Conservation (phyloP, 495 filamentous ascomycete species). For the Penicillium cosmopolitanum region DNA sequence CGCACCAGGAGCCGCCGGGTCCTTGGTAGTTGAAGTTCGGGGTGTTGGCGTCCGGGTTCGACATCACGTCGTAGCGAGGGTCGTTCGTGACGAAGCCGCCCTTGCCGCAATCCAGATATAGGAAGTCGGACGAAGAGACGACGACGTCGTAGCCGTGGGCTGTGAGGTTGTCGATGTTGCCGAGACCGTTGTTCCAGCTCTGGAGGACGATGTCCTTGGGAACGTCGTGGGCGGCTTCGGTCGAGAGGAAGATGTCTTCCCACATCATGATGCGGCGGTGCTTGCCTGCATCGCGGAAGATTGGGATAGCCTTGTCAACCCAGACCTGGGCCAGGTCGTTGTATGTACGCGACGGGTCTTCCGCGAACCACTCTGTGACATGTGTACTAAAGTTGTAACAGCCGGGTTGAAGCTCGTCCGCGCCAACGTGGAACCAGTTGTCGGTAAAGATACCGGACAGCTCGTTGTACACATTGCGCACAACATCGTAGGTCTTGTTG, state of each 20-base stretch:
- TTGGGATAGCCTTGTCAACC: constrained; percentile 57
- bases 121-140: constrained; percentile 56
- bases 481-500: constrained; percentile 56
- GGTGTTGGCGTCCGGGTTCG: constrained; percentile 46
- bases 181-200: constrained; percentile 57
- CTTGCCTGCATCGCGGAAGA: constrained; percentile 43
- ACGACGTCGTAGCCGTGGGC: constrained; percentile 56
- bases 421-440: constrained; percentile 59
- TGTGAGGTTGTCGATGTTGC: constrained; percentile 56
- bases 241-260: constrained; percentile 54
- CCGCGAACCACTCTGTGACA: constrained; percentile 50
- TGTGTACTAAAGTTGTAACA: constrained; percentile 59
- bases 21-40: constrained; percentile 58
- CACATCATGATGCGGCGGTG: constrained; percentile 59
- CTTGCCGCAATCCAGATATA: constrained; percentile 61
- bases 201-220: constrained; percentile 58
- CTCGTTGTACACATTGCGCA: constrained; percentile 56
- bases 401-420: constrained; percentile 54
- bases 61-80: constrained; percentile 53
- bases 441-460: constrained; percentile 55
- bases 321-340: constrained; percentile 58
- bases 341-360: constrained; percentile 54
- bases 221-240: constrained; percentile 47
- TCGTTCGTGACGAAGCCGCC: constrained; percentile 60
- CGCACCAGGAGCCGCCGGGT: constrained; percentile 60